Base-by-base conservation (phyloP, 345 rosid species). In the Pseudoturritis turrita region DNA sequence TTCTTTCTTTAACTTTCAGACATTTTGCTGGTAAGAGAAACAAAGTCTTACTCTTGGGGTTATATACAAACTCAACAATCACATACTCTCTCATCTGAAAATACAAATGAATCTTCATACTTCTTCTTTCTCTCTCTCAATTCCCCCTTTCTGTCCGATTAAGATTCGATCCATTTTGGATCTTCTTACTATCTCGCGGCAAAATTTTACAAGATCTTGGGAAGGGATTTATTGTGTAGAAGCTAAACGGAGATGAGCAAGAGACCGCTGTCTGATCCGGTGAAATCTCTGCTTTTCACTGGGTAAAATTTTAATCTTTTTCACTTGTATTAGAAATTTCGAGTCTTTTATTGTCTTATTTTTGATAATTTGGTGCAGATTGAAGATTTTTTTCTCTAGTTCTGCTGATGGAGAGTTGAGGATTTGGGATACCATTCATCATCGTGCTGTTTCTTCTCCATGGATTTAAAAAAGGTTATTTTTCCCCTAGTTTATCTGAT, bases 391-490 rank as follows among this genome's bases (percentile, higher is more conserved):
- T 51, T 54, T 69, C 54, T 76, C 59, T 82, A 93, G 97, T 64
- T 89, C 97, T 23, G 68, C 89, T 7, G 96, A 91, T 68, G 98
- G 98, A 51, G 97, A 94, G 81, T 61, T 94, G 83, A 80, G 93
- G 74, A 81, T 89, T 70, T 91, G 97, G 97, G 95, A 91, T 74
- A 83, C 85, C 0, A 63, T 81, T 68, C 95, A 82, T 78, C 90
- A 83, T 31, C 91, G 95, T 52, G 82, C 90, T 1, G 52, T 85
- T 54, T 83, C 96, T 10, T 89, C 97, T 61, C 31, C 43, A 7
- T 50, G 1, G 15, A 67, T 14, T 18, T 40, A 29, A 49, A 39
- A 36, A 43, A n/a, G n/a, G n/a, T 15, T 14, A 0, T 25, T 23
- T 11, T 65, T 41, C 12, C 28, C 37, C n/a, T 21, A 40, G 21